These are phyloP conservation scores for Shiraia sp. DNA, from an alignment of 2,329 filamentous ascomycete genomes.

Conservation along the genomic window DNA sequence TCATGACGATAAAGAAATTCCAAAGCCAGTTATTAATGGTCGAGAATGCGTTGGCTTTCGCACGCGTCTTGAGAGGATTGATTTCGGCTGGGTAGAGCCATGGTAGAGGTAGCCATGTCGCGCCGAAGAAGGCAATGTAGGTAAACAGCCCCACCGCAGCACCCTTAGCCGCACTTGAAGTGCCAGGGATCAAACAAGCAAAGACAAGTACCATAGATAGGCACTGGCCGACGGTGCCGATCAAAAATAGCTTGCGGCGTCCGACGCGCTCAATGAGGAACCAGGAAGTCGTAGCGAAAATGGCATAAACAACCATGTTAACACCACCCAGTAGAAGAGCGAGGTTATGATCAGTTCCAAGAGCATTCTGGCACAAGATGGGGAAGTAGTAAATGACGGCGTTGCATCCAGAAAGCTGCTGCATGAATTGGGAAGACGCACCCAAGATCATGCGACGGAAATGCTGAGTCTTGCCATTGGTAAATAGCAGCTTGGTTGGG, in stretches of 20 bases:
- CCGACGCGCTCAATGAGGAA: slow-evolving; percentile 67
- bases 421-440: slow-evolving; percentile 63
- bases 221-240: slow-evolving; percentile 56
- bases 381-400: slow-evolving; percentile 53
- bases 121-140: slow-evolving; percentile 71
- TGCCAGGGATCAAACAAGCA: slow-evolving; percentile 46
- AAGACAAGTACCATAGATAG: slow-evolving; percentile 51
- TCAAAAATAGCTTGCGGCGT: slow-evolving; percentile 49
- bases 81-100: slow-evolving; percentile 61
- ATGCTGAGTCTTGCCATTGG: slow-evolving; percentile 65
- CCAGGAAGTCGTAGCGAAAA: slow-evolving; percentile 64
- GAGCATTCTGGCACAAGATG: slow-evolving; percentile 53
- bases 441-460: slow-evolving; percentile 65
- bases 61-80: slow-evolving; percentile 59
- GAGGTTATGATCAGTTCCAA: slow-evolving; percentile 52
- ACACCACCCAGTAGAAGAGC: slow-evolving; percentile 53
- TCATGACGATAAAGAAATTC: slow-evolving; percentile 53
- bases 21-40: slow-evolving; percentile 61
- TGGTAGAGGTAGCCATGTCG: slow-evolving; percentile 66
- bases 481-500: slow-evolving; percentile 55
- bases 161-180: slow-evolving; percentile 47
- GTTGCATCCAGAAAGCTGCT: slow-evolving; percentile 53
- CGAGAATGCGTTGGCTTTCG: slow-evolving; percentile 59
- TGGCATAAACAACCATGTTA: slow-evolving; percentile 60
- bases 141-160: slow-evolving; percentile 66